phyloP scores from a whole-genome alignment of 495 filamentous ascomycete genomes.

The Choiromyces venosus region DNA sequence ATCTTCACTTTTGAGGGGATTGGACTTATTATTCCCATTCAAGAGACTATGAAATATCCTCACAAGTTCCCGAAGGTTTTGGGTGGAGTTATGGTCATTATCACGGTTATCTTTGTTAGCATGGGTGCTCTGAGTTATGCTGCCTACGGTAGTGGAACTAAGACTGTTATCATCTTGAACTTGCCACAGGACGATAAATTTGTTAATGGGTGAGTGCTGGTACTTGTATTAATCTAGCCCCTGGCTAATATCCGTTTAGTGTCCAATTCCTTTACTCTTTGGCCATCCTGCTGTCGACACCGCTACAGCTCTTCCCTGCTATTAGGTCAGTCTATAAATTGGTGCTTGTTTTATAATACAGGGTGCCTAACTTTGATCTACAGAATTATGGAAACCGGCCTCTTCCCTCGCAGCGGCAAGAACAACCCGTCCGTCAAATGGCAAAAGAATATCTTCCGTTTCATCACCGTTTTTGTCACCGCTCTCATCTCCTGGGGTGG shows the following conservation, averaged over 20 bases:
- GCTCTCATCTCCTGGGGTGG: conserved; percentile 85
- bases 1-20: conserved; percentile 99
- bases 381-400: conserved; percentile 56
- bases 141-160: conserved; percentile 86
- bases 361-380: conserved; percentile 39
- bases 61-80: conserved; percentile 83
- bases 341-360: conserved; percentile 59
- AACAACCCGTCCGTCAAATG: conserved; percentile 95
- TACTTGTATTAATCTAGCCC: not conserved
- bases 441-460: conserved; percentile 96
- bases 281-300: conserved; percentile 88
- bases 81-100: conserved; percentile 84
- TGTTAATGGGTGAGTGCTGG: conserved; percentile 61
- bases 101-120: conserved; percentile 79
- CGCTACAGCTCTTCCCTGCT: conserved; percentile 92
- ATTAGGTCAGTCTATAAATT: conserved; percentile 49
- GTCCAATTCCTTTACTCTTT: conserved; percentile 94
- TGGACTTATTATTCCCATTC: conserved; percentile 96
- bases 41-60: conserved; percentile 89
- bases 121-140: conserved; percentile 94
- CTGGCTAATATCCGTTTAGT: conserved; percentile 7
- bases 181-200: conserved; percentile 92
- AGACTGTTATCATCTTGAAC: conserved; percentile 93
- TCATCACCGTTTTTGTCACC: conserved; percentile 80
- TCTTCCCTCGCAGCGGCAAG: conserved; percentile 82